Evolutionary conservation across 305 asterid genomes (phyloP), one percentile per base, ranked within the genome.

Genomic region (Fraxinus xanthoxyloides): DNA sequence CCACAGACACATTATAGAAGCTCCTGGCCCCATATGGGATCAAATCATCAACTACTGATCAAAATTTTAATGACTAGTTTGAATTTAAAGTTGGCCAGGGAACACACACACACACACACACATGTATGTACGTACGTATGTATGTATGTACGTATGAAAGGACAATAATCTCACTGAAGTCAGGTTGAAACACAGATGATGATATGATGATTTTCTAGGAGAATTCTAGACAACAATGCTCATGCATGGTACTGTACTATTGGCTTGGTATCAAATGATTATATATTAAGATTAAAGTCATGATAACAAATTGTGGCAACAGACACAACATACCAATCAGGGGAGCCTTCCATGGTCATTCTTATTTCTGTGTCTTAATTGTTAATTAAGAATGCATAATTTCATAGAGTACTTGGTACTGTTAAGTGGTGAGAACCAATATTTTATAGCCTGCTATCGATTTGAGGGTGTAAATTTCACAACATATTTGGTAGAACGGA

Each of bases 1-100:
- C 69, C 75, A 61, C 23, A 5, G 78, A 80, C 84, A 72, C 81
- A 77, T 19, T n/a, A 26, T 51, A 21, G 6, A 12, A 26, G 1
- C 28, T 1, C 26, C 76, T 24, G 84, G 84, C 32, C 87, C 87
- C 87, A 72, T 61, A 3, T 8, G 35, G 35, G 35, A 26, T 65
- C 73, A 65, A 10, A 65, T 65, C 78, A 4, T 48, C 35, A 80
- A 46, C 28, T 21, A 75, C 61, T 15, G 34, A 38, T 36, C 54
- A 38, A 15, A 23, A 36, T 36, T 21, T 36, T 34, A 36, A 36
- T 36, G 4, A 74, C 77, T 74, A 19, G 15, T 19, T 56, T 28
- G 79, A 51, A 34, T 48, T 70, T 74, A 65, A 30, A 46, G 56
- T 48, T 40, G 46, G 46, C n/a, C 67, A 8, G 9, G 23, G 15